Base-by-base conservation (phyloP, 345 rosid genomes). In the Microcos paniculata region DNA sequence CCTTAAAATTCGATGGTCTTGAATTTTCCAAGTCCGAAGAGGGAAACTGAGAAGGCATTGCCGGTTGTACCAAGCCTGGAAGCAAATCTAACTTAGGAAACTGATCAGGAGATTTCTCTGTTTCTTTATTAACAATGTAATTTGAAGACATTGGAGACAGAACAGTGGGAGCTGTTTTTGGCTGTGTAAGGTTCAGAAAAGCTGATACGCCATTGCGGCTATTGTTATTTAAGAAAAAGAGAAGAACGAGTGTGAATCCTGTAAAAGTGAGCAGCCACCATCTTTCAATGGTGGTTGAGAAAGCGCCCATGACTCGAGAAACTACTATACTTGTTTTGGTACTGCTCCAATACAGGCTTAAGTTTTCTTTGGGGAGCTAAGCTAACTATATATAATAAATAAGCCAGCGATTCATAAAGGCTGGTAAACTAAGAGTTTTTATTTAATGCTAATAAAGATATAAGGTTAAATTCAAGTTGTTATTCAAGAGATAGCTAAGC, bases 181-280 rank as follows among this genome's bases (percentile, higher is more conserved):
- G 43, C 42, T 2, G 3, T n/a, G 16, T 1, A 0, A 64, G 31
- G 59, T 59, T 65, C 53, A 46, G 73, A 62, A 80, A 33, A 10
- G 74, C 9, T 24, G 69, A 73, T 57, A 79, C 14, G 2, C 71
- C 64, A 70, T 43, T 38, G 1, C 19, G 79, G 24, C 58, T 62
- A 1, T 42, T 52, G 26, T 62, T 71, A 35, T 79, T 46, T n/a
- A n/a, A n/a, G 40, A 38, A 38, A 14, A 70, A 26, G 4, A 84
- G 23, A 6, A 85, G 64, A 46, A 79, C 9, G 63, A 80, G 81
- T 3, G 82, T 38, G 75, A 82, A 81, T 78, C 85, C 74, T 55
- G 77, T 78, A 49, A 80, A 45, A n/a, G 24, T 77, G 75, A 84
- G 80, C 70, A 79, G 56, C 62, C 82, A 77, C 90, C 90, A 85